These are phyloP conservation scores for Yamadazyma scolyti DNA, from an alignment of 805 yeast genomes.

Conservation along the genomic window DNA sequence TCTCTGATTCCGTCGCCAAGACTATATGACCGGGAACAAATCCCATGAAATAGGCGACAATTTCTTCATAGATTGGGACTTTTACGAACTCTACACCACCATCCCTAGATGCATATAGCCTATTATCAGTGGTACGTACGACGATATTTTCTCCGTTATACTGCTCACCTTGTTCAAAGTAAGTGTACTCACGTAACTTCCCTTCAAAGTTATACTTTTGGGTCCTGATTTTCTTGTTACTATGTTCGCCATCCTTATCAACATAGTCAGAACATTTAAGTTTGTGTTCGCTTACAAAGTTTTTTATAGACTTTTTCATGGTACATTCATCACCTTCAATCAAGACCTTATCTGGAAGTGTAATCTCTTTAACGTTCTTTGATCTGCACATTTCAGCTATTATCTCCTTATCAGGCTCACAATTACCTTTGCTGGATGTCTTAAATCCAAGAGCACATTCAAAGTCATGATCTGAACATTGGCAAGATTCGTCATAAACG, in stretches of 20 bases:
- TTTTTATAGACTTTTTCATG: conserved; percentile 16
- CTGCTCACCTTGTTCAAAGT: conserved; percentile 49
- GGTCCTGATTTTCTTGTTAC: conserved; percentile 28
- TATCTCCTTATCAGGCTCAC: conserved; percentile 37
- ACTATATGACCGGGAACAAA: conserved; percentile 54
- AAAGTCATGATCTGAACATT: conserved; percentile 61
- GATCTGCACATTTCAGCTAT: conserved; percentile 22
- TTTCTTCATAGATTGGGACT: conserved; percentile 28
- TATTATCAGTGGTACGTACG: conserved; percentile 49
- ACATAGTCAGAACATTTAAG: conserved; percentile 34
- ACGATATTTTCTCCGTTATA: conserved; percentile 45
- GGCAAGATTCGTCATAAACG: conserved; percentile 53
- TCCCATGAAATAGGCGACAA: conserved; percentile 44
- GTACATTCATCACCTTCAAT: conserved; percentile 46
- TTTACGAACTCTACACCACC: conserved; percentile 43
- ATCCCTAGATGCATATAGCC: conserved; percentile 55
- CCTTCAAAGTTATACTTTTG: conserved; percentile 48
- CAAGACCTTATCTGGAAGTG: conserved; percentile 36
- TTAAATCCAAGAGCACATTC: conserved; percentile 61
- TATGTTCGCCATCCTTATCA: conserved; percentile 11
- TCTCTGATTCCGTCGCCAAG: conserved; percentile 46
- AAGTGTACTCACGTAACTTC: conserved; percentile 50
- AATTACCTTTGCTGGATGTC: conserved; percentile 32
- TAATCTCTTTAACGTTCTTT: conserved; percentile 17
- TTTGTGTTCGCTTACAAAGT: conserved; percentile 21